Evolutionary conservation across 345 rosid species (phyloP).

Genomic region (Zanthoxylum bungeanum): DNA sequence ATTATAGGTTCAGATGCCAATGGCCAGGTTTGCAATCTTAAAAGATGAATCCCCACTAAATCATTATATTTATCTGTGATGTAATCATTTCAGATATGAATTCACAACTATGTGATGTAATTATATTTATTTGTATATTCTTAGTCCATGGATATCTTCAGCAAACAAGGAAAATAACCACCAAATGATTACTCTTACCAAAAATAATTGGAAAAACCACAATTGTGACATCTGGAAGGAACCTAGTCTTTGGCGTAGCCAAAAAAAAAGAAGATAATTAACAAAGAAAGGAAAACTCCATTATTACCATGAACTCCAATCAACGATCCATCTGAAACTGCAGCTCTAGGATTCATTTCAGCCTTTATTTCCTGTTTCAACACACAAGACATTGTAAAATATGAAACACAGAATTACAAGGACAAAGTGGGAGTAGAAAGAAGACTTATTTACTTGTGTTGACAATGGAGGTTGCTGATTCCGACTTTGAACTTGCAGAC

Average conservation of each 20-base stretch:
- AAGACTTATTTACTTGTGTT: constrained; percentile 25
- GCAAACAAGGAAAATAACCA: background rate
- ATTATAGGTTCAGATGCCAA: background rate
- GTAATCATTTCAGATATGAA: constrained; percentile 4
- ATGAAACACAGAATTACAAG: background rate
- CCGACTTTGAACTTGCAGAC: constrained; percentile 41
- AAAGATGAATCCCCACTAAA: background rate
- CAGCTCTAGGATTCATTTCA: constrained; percentile 37
- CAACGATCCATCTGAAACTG: constrained; percentile 37
- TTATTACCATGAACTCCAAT: constrained; percentile 44
- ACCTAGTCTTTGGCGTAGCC: background rate
- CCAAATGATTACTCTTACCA: background rate
- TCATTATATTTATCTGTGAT: background rate
- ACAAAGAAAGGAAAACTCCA: background rate
- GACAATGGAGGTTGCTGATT: constrained; percentile 42
- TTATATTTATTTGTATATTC: background rate
- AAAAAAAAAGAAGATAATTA: background rate
- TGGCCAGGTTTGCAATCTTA: background rate
- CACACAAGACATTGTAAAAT: background rate
- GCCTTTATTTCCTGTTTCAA: constrained; percentile 37
- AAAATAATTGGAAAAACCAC: background rate
- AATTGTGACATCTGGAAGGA: background rate
- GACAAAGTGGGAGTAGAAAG: background rate
- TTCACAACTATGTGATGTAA: too few species aligned
- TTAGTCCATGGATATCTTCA: background rate